These are phyloP conservation scores for Podila epicladia DNA, from an alignment of 192 early-diverging fungal species.

Conservation along the genomic window DNA sequence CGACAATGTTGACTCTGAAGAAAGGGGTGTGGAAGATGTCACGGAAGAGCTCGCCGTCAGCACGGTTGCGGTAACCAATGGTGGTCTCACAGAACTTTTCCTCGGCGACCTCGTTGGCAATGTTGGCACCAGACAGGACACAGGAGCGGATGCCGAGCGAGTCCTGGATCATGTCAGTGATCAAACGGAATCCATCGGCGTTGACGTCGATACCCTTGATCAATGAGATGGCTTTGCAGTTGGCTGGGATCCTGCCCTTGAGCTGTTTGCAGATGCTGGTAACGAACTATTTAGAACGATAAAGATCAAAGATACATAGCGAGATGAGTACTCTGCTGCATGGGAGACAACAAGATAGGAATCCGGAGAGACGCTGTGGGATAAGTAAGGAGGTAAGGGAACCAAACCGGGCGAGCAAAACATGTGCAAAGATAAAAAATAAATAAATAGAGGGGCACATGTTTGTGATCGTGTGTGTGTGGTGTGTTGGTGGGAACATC, in stretches of 20 bases:
- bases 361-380: no score
- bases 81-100: slow-evolving; percentile 97
- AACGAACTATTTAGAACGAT: slow-evolving; percentile 68
- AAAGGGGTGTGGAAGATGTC: slow-evolving; percentile 86
- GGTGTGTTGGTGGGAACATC: no score
- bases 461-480: no score
- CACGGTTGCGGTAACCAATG: slow-evolving; percentile 74
- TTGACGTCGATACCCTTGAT: slow-evolving; percentile 92
- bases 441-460: no score
- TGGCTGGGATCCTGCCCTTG: slow-evolving; percentile 71
- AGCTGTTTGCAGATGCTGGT: slow-evolving; percentile 80
- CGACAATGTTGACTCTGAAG: slow-evolving; percentile 83
- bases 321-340: not conserved
- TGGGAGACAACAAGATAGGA: not conserved
- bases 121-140: slow-evolving; percentile 94
- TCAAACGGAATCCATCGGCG: slow-evolving; percentile 76
- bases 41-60: slow-evolving; percentile 81
- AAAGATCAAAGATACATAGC: not conserved
- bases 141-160: slow-evolving; percentile 76
- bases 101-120: slow-evolving; percentile 92
- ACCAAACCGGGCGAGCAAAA: no score
- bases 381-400: no score
- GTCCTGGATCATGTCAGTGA: slow-evolving; percentile 64
- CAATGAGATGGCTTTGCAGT: slow-evolving; percentile 88
- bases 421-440: no score